A percentile compares a stretch with the other conserved stretches of the same genome.
phyloP scores from a whole-genome alignment of 129 eudicot species.

The Flaveria linearis region DNA sequence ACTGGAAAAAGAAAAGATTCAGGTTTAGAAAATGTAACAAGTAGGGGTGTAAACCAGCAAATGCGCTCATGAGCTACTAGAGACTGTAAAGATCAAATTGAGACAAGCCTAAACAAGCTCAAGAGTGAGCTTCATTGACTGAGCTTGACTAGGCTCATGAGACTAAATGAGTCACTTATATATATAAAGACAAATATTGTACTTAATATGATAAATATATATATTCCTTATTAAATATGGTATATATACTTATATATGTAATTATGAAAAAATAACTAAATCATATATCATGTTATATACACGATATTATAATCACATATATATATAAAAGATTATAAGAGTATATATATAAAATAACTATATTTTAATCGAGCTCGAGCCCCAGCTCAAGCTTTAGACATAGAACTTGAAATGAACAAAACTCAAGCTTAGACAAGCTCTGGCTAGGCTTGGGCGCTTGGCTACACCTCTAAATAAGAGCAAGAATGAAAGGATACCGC shows the following conservation, averaged over 20 bases:
- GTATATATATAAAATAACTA: not conserved
- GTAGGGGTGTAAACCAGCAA: not conserved
- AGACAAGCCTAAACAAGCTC: not conserved
- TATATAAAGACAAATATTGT: no score
- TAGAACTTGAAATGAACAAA: not conserved
- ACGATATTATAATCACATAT: not conserved
- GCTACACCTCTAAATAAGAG: not conserved
- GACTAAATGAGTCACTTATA: not conserved
- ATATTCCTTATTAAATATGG: no score
- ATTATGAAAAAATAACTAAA: not conserved
- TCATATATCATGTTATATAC: no score
- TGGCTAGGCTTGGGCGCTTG: not conserved
- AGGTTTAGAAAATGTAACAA: not conserved
- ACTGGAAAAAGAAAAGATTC: not conserved
- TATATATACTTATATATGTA: not conserved
- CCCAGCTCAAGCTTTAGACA: not conserved
- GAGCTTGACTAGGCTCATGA: not conserved
- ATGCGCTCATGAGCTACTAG: not conserved
- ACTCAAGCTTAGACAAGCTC: not conserved
- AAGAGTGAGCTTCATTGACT: not conserved
- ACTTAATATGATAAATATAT: no score
- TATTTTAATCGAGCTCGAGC: not conserved
- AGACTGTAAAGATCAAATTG: not conserved
- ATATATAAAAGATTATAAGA: not conserved
- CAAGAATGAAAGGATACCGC: slow-evolving; percentile 42